phyloP scores from a whole-genome alignment of 345 rosid species.

The Salix suchowensis region DNA sequence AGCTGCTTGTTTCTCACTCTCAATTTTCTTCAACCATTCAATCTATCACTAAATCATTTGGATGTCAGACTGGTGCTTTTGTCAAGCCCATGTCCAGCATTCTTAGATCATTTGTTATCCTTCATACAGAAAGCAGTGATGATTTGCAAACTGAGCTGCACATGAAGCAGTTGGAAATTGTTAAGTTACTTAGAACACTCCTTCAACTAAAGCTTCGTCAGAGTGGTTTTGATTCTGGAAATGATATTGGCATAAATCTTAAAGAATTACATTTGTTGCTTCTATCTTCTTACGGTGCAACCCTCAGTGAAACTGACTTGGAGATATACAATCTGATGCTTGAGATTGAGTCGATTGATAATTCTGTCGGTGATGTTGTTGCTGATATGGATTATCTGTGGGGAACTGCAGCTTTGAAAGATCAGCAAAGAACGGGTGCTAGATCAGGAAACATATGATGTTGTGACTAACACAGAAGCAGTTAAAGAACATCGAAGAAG shows the following conservation, averaged over 20 bases:
- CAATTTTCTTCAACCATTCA: conserved; percentile 59
- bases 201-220: conserved; percentile 27
- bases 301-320: conserved; percentile 61
- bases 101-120: conserved; percentile 46
- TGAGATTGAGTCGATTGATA: conserved; percentile 52
- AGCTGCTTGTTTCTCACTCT: conserved; percentile 74
- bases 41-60: conserved; percentile 33
- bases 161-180: conserved; percentile 54
- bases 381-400: conserved; percentile 61
- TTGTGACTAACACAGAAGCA: conserved; percentile 36
- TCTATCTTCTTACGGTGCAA: conserved; percentile 86
- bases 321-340: conserved; percentile 62
- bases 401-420: conserved; percentile 65
- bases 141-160: conserved; percentile 24
- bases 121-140: conserved; percentile 25
- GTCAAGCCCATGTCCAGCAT: conserved; percentile 73
- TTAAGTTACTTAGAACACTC: conserved; percentile 63
- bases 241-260: conserved; percentile 54
- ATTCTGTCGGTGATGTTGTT: conserved; percentile 28
- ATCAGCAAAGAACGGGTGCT: conserved; percentile 46
- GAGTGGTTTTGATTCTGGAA: conserved; percentile 30
- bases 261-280: conserved; percentile 63
- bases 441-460: conserved; percentile 36
- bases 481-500: conserved; percentile 45
- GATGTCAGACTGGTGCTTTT: conserved; percentile 45